Evolutionary conservation across 257 asterid genomes (phyloP).

Genomic region (Nicotiana benthamiana): DNA sequence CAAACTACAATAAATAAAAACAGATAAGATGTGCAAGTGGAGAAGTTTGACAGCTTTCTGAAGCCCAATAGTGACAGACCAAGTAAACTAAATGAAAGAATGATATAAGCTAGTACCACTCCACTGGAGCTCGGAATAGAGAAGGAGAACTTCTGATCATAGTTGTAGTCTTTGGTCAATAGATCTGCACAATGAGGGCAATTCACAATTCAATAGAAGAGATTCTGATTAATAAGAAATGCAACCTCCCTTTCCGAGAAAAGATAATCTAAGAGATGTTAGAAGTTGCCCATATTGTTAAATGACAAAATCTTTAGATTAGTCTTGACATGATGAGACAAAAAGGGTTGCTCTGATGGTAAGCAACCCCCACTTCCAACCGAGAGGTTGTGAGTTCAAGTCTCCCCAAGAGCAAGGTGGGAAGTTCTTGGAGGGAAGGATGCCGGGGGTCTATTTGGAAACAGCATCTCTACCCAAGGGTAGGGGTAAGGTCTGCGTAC

Average conservation of each 20-base stretch:
- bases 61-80: neutral
- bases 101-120: conserved; percentile 36
- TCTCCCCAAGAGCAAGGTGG: too few relatives aligned
- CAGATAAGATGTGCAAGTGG: neutral
- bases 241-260: neutral
- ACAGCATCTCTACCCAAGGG: too few relatives aligned
- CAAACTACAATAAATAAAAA: neutral
- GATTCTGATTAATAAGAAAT: neutral
- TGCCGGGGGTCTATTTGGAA: too few relatives aligned
- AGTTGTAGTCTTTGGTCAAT: conserved; percentile 72
- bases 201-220: neutral
- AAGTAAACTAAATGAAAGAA: conserved; percentile 1
- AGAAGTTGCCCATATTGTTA: neutral
- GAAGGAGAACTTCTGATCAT: conserved; percentile 76
- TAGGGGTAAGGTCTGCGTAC: too few relatives aligned
- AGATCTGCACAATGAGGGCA: conserved; percentile 45
- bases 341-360: too few relatives aligned
- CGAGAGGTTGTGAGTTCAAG: too few relatives aligned
- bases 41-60: conserved; percentile 1
- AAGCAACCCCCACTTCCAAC: too few relatives aligned
- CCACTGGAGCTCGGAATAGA: conserved; percentile 70
- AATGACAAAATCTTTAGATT: neutral
- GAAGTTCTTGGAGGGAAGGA: too few relatives aligned
- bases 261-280: neutral
- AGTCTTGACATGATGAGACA: neutral